A percentile compares a stretch with the other conserved stretches of the same genome.
Evolutionary conservation across 441 rosid genomes (phyloP).

Genomic region (Euphorbia schlechtendalii): DNA sequence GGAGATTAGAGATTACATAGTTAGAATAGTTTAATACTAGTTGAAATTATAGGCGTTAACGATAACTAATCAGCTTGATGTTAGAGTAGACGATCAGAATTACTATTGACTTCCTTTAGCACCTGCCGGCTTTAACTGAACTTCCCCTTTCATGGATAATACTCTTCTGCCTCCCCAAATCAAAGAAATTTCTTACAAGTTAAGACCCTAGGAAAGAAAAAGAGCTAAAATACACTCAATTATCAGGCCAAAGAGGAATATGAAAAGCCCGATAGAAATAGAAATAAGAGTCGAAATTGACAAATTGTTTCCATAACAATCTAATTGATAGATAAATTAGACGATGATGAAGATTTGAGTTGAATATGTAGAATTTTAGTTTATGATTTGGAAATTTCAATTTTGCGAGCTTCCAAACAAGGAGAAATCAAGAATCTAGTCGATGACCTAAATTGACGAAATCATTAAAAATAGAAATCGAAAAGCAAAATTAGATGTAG

Average conservation of each 20-base stretch:
- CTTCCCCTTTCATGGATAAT: slow-evolving; percentile 51
- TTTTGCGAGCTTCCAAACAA: neutral
- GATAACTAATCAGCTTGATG: slow-evolving; percentile 23
- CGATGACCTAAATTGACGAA: neutral
- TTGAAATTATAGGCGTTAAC: slow-evolving; percentile 17
- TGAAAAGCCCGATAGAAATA: neutral
- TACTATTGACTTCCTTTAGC: slow-evolving; percentile 34
- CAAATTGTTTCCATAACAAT: no score
- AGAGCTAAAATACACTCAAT: no score
- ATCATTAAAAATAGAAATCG: neutral
- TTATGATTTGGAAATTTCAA: neutral
- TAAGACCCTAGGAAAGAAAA: no score
- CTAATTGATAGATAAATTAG: neutral
- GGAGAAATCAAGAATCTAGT: neutral
- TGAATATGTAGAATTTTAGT: no score
- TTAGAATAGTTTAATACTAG: slow-evolving; percentile 65
- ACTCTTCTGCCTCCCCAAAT: neutral
- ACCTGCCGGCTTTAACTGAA: slow-evolving; percentile 50
- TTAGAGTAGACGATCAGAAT: slow-evolving; percentile 64
- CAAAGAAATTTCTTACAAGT: no score
- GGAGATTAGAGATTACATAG: slow-evolving; percentile 58
- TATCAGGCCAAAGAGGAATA: no score
- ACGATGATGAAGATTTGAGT: no score
- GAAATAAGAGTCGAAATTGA: neutral
- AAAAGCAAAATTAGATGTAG: neutral